Evolutionary conservation across 1,284 basidiomycete genomes (phyloP).

Genomic region (Rhodotorula sp.): DNA sequence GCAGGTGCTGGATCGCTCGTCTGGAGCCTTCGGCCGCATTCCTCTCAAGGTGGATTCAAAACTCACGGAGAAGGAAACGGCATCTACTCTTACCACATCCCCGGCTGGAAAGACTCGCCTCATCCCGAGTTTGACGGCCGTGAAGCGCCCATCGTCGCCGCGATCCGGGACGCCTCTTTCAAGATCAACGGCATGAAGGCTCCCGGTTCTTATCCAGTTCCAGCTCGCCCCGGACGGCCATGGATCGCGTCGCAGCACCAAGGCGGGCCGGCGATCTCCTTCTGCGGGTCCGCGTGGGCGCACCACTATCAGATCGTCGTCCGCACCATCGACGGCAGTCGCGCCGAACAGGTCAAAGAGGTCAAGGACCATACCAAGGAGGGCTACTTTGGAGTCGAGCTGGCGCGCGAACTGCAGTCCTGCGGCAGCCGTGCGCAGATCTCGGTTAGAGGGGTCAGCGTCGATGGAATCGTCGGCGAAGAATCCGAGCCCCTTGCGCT

Average conservation of each 20-base stretch:
- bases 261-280: conserved; percentile 9
- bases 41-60: conserved; percentile 45
- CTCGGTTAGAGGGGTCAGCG: conserved; percentile 19
- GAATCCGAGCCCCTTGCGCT: conserved; percentile 22
- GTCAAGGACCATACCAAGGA: conserved; percentile 37
- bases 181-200: conserved; percentile 24
- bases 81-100: conserved; percentile 45
- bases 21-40: conserved; percentile 46
- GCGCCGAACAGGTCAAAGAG: conserved; percentile 4
- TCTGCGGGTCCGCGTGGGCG: conserved; percentile 37
- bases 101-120: conserved; percentile 36
- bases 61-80: conserved; percentile 46
- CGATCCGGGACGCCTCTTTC: conserved; percentile 40
- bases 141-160: conserved; percentile 37
- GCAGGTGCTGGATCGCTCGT: conserved; percentile 42
- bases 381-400: conserved; percentile 16
- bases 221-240: conserved; percentile 15
- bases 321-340: not conserved
- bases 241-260: conserved; percentile 4
- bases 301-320: conserved; percentile 29
- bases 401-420: conserved; percentile 8
- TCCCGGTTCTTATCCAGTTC: conserved; percentile 9
- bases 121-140: conserved; percentile 40
- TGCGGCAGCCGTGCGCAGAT: conserved; percentile 8
- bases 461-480: conserved; percentile 24